Conservation (phyloP, 306 rosid genomes). For the Castanea crenata region DNA sequence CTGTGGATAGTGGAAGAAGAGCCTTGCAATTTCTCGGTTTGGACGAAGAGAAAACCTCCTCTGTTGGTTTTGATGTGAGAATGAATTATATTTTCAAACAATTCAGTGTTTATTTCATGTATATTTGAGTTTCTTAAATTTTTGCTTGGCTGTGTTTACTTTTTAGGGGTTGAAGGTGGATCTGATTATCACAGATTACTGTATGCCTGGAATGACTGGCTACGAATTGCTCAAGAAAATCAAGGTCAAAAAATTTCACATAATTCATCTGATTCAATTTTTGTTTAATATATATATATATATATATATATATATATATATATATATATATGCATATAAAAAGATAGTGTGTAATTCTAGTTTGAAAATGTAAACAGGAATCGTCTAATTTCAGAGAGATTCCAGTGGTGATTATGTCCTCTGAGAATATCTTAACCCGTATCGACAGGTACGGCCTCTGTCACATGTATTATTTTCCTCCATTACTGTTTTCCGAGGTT, state of each 20-base stretch:
- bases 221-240: slow-evolving; percentile 89
- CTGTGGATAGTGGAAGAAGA: slow-evolving; percentile 89
- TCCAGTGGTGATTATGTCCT: slow-evolving; percentile 97
- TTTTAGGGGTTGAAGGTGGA: slow-evolving; percentile 71
- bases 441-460: slow-evolving; percentile 56
- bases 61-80: slow-evolving; percentile 64
- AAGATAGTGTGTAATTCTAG: too few relatives aligned
- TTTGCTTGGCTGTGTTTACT: neutral
- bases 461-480: too few relatives aligned
- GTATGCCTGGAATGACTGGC: slow-evolving; percentile 99
- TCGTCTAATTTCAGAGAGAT: slow-evolving; percentile 69
- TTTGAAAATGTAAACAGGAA: slow-evolving; percentile 41
- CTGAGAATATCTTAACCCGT: slow-evolving; percentile 89
- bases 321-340: too few relatives aligned
- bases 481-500: too few relatives aligned
- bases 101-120: neutral
- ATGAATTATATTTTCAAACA: neutral
- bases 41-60: slow-evolving; percentile 56
- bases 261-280: neutral
- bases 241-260: slow-evolving; percentile 42
- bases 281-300: neutral
- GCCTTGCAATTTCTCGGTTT: slow-evolving; percentile 86
- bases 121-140: slow-evolving; percentile 14
- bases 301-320: too few relatives aligned
- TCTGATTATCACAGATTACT: slow-evolving; percentile 92